A percentile compares a stretch with the other conserved stretches of the same genome.
phyloP scores from a whole-genome alignment of 768 basidiomycete genomes.

The Lentinus tigrinus region DNA sequence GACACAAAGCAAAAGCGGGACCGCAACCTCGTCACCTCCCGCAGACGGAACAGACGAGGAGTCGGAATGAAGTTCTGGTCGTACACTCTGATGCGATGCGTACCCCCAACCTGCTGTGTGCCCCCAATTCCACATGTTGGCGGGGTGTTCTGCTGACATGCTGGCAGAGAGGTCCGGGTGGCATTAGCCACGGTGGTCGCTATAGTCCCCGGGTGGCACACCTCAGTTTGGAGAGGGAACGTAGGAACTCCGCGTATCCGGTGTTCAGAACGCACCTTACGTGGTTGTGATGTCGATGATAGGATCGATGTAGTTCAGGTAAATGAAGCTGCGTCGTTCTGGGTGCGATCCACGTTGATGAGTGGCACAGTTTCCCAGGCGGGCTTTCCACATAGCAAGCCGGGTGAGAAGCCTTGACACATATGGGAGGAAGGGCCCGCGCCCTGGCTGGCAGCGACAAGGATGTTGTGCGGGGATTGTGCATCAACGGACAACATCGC shows the following conservation, averaged over 20 bases:
- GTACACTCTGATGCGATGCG: conserved; percentile 14
- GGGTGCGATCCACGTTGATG: neutral
- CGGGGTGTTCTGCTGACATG: neutral
- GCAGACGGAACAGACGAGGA: neutral
- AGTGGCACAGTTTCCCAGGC: neutral
- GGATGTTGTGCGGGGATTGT: neutral
- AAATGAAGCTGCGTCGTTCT: neutral
- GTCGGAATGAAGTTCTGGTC: conserved; percentile 13
- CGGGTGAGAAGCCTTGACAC: neutral
- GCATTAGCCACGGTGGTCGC: neutral
- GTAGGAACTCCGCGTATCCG: neutral
- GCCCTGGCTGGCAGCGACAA: neutral
- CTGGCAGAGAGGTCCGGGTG: neutral
- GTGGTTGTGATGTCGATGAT: neutral
- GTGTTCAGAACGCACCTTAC: neutral
- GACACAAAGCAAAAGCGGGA: conserved; percentile 10
- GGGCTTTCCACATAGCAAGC: neutral
- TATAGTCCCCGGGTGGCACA: conserved; percentile 1
- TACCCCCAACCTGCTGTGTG: neutral
- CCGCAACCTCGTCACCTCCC: conserved; percentile 3
- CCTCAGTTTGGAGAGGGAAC: neutral
- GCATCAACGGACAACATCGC: neutral
- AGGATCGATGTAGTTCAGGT: neutral
- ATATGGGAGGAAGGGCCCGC: neutral
- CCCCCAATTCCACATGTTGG: neutral